A percentile compares a stretch with the other conserved stretches of the same genome.
Evolutionary conservation across 768 basidiomycete species (phyloP).

Genomic region (Aureoboletus auriporus): DNA sequence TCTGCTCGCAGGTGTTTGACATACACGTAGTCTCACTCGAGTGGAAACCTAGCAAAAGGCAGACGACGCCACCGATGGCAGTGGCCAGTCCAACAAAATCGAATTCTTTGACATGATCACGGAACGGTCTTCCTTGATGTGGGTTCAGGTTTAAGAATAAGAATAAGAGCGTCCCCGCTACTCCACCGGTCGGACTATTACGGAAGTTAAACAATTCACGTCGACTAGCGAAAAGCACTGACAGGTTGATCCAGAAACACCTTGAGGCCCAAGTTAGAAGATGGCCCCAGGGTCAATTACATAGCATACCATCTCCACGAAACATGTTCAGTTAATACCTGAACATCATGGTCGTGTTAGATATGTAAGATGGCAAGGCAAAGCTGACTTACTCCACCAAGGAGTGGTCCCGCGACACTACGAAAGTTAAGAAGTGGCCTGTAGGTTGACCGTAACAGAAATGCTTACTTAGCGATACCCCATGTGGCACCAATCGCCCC

Average conservation of each 20-base stretch:
- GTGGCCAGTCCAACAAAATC: constrained; percentile 38
- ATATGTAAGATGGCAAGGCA: too few species aligned
- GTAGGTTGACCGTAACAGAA: neutral
- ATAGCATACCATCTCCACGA: constrained; percentile 38
- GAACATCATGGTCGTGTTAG: neutral
- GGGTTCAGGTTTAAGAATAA: constrained; percentile 35
- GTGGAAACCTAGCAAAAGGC: constrained; percentile 38
- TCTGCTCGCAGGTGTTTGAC: neutral
- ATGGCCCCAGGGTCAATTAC: neutral
- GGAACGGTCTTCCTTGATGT: constrained; percentile 29
- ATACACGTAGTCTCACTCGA: constrained; percentile 31
- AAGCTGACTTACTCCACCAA: constrained; percentile 30
- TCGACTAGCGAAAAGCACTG: constrained; percentile 2
- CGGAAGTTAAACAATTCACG: neutral
- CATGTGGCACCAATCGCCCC: constrained; percentile 37
- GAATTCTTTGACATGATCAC: constrained; percentile 32
- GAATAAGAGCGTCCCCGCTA: constrained; percentile 29
- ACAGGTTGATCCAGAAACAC: constrained; percentile 37
- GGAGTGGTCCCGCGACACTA: constrained; percentile 41
- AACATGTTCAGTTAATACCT: constrained; percentile 34
- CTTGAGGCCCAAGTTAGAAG: constrained; percentile 14
- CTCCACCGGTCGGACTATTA: constrained; percentile 34
- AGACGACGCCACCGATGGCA: constrained; percentile 33
- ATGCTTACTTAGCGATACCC: constrained; percentile 35
- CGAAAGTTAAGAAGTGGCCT: neutral